These are phyloP conservation scores for Colletotrichum limetticola DNA, from an alignment of 2,329 filamentous ascomycete genomes.

Conservation along the genomic window DNA sequence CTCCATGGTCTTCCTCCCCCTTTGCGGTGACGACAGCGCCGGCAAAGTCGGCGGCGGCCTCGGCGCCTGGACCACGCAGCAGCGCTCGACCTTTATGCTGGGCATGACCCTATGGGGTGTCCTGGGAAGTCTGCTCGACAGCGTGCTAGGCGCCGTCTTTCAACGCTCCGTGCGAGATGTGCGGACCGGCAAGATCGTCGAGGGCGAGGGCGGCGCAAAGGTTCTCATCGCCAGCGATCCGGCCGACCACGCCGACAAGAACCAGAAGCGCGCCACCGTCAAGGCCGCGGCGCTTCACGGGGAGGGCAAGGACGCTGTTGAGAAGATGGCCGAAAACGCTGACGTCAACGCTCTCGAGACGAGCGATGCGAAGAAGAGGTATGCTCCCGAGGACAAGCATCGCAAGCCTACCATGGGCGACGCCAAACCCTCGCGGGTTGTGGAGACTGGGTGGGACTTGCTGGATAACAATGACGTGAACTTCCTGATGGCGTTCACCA, in stretches of 20 bases:
- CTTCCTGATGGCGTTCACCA: constrained; percentile 84
- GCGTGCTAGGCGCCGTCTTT: constrained; percentile 83
- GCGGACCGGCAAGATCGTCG: constrained; percentile 86
- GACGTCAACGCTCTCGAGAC: constrained; percentile 47
- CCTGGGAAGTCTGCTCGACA: constrained; percentile 86
- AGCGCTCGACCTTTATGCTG: constrained; percentile 60
- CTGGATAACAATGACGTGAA: constrained; percentile 98
- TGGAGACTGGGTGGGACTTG: constrained; percentile 76
- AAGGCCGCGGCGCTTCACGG: constrained; percentile 55
- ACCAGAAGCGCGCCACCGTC: constrained; percentile 47
- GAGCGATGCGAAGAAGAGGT: constrained; percentile 52
- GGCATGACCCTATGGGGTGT: constrained; percentile 78
- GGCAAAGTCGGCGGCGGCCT: constrained; percentile 53
- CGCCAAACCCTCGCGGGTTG: constrained; percentile 68
- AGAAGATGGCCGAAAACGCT: constrained; percentile 42
- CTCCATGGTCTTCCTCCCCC: constrained; percentile 74
- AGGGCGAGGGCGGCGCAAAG: constrained; percentile 79
- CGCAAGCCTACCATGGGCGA: constrained; percentile 64
- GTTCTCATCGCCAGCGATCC: constrained; percentile 58
- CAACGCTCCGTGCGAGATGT: constrained; percentile 90
- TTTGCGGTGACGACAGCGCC: constrained; percentile 63
- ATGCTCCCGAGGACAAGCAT: constrained; percentile 61
- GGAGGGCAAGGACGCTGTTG: constrained; percentile 56
- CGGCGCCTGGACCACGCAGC: constrained; percentile 57
- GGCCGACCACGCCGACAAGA: constrained; percentile 39